Conservation (phyloP, 2,329 filamentous ascomycete species). For the Myriosclerotinia scirpicola region DNA sequence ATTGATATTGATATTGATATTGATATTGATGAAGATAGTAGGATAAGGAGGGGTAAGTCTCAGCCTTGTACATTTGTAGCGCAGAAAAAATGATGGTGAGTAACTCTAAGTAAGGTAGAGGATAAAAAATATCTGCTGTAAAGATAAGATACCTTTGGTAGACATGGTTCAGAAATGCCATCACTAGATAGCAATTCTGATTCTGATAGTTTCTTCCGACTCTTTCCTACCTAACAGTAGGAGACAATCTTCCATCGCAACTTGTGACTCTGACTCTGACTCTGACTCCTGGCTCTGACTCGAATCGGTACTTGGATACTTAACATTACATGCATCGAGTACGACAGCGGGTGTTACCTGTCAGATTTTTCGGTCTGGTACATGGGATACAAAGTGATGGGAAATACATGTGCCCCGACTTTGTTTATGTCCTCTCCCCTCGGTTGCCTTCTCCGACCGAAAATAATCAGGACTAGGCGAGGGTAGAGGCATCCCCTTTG, state of each 20-base stretch:
- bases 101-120: not conserved
- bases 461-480: not conserved
- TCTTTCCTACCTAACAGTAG: not conserved
- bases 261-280: not conserved
- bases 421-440: not conserved
- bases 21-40: not conserved
- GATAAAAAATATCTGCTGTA: not conserved
- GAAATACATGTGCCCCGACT: conserved; percentile 8
- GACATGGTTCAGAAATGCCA: conserved; percentile 2
- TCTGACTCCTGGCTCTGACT: not conserved
- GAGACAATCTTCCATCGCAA: not conserved
- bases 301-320: conserved; percentile 7
- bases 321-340: not conserved
- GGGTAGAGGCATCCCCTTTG: conserved; percentile 5
- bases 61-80: conserved; percentile 7
- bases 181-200: conserved; percentile 8
- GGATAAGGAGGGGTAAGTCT: conserved; percentile 7
- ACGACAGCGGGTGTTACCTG: conserved; percentile 23
- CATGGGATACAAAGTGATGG: conserved; percentile 7
- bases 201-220: not conserved
- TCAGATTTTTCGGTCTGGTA: conserved; percentile 14
- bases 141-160: not conserved
- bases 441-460: not conserved
- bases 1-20: not conserved
- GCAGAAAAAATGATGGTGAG: not conserved